Conservation (phyloP, 1,139 yeast genomes). For the Suhomyces guaymorum region DNA sequence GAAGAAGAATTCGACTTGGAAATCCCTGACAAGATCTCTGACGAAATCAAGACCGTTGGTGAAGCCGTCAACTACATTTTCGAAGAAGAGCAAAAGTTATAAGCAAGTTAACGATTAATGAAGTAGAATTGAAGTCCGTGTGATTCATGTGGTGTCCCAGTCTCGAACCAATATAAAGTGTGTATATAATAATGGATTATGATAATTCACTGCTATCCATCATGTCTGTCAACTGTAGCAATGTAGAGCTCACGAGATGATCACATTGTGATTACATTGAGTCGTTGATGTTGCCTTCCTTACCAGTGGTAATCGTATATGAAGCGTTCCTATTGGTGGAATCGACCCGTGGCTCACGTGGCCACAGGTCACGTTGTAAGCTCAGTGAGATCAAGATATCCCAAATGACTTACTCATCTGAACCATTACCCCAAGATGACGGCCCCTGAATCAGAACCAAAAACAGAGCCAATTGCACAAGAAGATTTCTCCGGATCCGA, state of each 20-base stretch:
- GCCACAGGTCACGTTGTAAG: not conserved
- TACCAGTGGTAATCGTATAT: slow-evolving; percentile 1
- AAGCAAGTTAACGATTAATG: slow-evolving; percentile 13
- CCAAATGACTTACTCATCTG: not conserved
- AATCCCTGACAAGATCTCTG: slow-evolving; percentile 68
- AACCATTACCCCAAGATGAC: not conserved
- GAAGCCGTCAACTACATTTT: slow-evolving; percentile 64
- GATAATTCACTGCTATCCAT: slow-evolving; percentile 10
- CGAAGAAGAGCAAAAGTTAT: slow-evolving; percentile 50
- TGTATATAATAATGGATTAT: slow-evolving; percentile 14
- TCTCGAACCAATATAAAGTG: slow-evolving; percentile 9
- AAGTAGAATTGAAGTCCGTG: slow-evolving; percentile 5
- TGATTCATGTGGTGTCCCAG: slow-evolving; percentile 8
- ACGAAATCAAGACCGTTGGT: slow-evolving; percentile 67
- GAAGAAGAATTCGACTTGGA: slow-evolving; percentile 74
- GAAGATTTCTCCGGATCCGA: slow-evolving; percentile 17
- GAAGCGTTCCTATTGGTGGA: slow-evolving; percentile 1
- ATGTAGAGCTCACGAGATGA: too few species aligned
- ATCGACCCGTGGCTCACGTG: not conserved
- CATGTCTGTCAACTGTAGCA: too few species aligned
- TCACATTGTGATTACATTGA: too few species aligned
- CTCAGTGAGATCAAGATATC: not conserved
- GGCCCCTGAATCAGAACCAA: slow-evolving; percentile 3
- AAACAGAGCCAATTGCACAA: slow-evolving; percentile 2
- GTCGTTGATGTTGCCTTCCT: too few species aligned